These are phyloP conservation scores for Phytophthora ohioensis DNA, from an alignment of 352 stramenopile species.

Conservation along the genomic window DNA sequence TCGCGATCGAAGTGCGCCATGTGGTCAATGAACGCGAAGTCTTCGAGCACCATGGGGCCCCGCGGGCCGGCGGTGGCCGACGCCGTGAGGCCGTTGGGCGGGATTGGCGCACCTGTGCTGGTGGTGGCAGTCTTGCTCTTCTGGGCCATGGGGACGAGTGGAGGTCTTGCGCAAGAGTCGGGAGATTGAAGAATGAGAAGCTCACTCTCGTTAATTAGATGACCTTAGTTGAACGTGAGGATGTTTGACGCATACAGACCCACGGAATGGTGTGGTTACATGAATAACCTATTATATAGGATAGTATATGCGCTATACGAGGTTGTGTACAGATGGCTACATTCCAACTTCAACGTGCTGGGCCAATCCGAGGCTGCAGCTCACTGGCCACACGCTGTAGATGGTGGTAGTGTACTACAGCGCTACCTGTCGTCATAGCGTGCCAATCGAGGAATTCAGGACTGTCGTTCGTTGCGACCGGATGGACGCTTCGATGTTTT, in stretches of 20 bases:
- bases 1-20: slow-evolving; percentile 94
- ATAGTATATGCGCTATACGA: neutral
- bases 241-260: slow-evolving; percentile 40
- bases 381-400: neutral
- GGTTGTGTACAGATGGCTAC: slow-evolving; percentile 2
- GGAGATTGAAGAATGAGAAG: slow-evolving; percentile 37
- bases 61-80: slow-evolving; percentile 68
- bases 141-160: slow-evolving; percentile 21
- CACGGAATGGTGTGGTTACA: slow-evolving; percentile 25
- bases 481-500: slow-evolving; percentile 13
- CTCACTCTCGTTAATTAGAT: neutral
- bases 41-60: slow-evolving; percentile 77
- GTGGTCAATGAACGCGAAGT: slow-evolving; percentile 91
- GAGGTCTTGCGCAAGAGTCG: slow-evolving; percentile 6
- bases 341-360: slow-evolving; percentile 25
- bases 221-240: slow-evolving; percentile 5
- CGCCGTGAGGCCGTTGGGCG: slow-evolving; percentile 72
- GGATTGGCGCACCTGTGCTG: slow-evolving; percentile 70
- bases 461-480: neutral
- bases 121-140: slow-evolving; percentile 52
- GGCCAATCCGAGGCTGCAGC: slow-evolving; percentile 13
- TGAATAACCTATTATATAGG: neutral
- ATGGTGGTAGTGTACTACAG: slow-evolving; percentile 10
- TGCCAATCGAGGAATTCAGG: slow-evolving; percentile 9
- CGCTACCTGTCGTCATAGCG: neutral